Evolutionary conservation across 331 rosid genomes (phyloP).

Genomic region (Cydonia oblonga): DNA sequence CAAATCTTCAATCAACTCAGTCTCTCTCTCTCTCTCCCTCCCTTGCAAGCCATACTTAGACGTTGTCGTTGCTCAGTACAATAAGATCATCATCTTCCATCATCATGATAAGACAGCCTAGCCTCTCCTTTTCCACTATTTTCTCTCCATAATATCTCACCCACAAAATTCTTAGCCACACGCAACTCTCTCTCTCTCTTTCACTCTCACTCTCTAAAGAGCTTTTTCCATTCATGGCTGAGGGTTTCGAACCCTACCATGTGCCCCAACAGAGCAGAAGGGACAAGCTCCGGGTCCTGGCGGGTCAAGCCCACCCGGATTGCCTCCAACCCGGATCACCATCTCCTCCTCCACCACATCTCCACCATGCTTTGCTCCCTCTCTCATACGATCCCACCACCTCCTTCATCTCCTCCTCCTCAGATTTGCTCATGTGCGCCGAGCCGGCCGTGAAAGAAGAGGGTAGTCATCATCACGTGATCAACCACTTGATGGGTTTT

Average conservation of each 20-base stretch:
- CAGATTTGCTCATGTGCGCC: conserved; percentile 27
- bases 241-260: conserved; percentile 56
- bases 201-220: background rate
- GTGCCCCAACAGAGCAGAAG: conserved; percentile 87
- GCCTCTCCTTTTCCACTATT: background rate
- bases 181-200: background rate
- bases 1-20: too few species aligned
- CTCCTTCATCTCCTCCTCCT: conserved; percentile 28
- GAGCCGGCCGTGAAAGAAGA: conserved; percentile 19
- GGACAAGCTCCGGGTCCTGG: conserved; percentile 52
- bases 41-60: background rate
- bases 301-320: conserved; percentile 9
- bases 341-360: background rate
- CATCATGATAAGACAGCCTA: background rate
- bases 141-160: background rate
- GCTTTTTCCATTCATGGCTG: conserved; percentile 37
- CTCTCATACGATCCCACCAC: conserved; percentile 36
- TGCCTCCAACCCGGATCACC: conserved; percentile 5
- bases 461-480: conserved; percentile 2
- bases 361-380: conserved; percentile 25
- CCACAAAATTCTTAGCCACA: background rate
- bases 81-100: background rate
- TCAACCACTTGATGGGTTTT: conserved; percentile 35
- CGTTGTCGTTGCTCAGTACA: background rate
- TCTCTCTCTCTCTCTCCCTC: background rate